These are phyloP conservation scores for Pichia exigua DNA, from an alignment of 805 yeast species.

Conservation along the genomic window DNA sequence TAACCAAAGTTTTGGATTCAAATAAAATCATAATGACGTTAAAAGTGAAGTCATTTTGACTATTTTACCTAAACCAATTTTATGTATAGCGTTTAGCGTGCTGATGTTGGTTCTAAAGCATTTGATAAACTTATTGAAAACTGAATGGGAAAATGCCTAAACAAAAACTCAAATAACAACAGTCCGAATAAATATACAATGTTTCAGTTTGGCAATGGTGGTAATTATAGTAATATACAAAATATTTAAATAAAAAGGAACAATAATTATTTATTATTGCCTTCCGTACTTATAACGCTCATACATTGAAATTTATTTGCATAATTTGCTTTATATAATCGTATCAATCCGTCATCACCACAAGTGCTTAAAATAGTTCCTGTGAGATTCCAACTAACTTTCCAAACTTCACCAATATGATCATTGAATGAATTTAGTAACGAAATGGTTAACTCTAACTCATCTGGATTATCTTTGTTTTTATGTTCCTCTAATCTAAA, in stretches of 20 bases:
- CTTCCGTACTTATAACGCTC: constrained; percentile 68
- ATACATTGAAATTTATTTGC: constrained; percentile 84
- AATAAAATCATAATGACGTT: background rate
- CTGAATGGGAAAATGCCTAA: background rate
- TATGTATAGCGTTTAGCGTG: background rate
- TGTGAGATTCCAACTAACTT: constrained; percentile 89
- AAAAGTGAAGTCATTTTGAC: background rate
- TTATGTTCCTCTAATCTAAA: constrained; percentile 56
- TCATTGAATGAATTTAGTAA: constrained; percentile 26
- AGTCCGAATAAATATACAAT: background rate
- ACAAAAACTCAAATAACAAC: too few species aligned
- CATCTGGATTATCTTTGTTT: constrained; percentile 13
- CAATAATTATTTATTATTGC: constrained; percentile 1
- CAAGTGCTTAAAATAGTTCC: constrained; percentile 90
- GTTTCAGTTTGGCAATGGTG: background rate
- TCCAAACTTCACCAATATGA: constrained; percentile 66
- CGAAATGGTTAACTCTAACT: constrained; percentile 17
- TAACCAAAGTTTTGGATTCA: background rate
- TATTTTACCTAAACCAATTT: background rate
- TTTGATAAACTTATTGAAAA: constrained; percentile 1
- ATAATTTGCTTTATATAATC: constrained; percentile 87
- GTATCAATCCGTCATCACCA: constrained; percentile 89
- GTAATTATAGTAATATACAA: background rate
- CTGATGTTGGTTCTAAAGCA: background rate
- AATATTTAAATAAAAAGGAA: background rate